These are phyloP conservation scores for Phlebiopsis flavidoalba DNA, from an alignment of 768 basidiomycete species.

Conservation along the genomic window DNA sequence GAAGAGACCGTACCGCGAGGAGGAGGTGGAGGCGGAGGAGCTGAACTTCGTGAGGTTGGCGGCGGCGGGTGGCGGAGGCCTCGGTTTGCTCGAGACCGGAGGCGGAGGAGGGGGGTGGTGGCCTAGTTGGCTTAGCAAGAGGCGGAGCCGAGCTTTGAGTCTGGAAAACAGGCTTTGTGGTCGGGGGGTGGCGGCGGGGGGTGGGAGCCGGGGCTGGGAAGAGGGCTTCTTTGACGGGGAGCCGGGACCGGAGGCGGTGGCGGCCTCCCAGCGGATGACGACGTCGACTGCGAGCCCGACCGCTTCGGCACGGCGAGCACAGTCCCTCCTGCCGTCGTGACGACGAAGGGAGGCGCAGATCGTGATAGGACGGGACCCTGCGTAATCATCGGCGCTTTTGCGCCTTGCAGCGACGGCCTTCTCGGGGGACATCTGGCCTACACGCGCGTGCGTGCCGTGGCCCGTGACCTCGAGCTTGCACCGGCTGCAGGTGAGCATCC, in stretches of 20 bases:
- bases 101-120: neutral
- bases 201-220: neutral
- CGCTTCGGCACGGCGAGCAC: neutral
- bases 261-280: neutral
- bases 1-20: neutral
- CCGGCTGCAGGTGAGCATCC: constrained; percentile 17
- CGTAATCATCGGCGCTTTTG: neutral
- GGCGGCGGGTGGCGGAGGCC: too few species aligned
- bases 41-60: neutral
- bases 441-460: constrained; percentile 13
- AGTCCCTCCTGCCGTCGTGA: neutral
- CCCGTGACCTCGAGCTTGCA: constrained; percentile 12
- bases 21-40: neutral
- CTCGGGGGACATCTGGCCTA: constrained; percentile 10
- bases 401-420: neutral
- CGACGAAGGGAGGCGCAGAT: neutral
- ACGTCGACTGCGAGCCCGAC: neutral
- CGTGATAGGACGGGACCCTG: neutral
- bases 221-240: neutral
- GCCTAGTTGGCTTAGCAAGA: neutral
- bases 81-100: neutral
- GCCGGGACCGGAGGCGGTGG: neutral
- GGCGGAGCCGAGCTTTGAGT: neutral
- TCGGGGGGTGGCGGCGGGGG: neutral
- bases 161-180: neutral